Conservation (phyloP, 2,329 filamentous ascomycete genomes). For the Akanthomyces lecanii region DNA sequence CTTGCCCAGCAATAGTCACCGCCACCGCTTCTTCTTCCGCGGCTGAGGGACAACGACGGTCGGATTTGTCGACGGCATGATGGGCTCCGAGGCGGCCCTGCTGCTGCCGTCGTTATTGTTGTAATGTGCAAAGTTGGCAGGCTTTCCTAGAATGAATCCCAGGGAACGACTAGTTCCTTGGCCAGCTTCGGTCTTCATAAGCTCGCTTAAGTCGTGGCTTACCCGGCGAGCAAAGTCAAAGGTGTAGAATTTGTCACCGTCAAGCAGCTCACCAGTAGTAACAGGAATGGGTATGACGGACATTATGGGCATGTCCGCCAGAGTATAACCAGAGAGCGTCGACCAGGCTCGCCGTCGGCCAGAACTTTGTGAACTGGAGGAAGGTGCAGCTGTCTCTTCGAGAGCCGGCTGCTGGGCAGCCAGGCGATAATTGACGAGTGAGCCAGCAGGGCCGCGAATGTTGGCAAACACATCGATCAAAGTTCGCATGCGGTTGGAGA, state of each 20-base stretch:
- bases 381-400: neutral
- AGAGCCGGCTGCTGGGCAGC: slow-evolving; percentile 17
- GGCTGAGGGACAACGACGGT: slow-evolving; percentile 15
- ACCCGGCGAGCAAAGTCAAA: slow-evolving; percentile 27
- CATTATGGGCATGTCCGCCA: slow-evolving; percentile 29
- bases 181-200: slow-evolving; percentile 20
- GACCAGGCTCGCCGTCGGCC: slow-evolving; percentile 19
- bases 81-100: slow-evolving; percentile 11
- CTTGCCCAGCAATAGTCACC: slow-evolving; percentile 13
- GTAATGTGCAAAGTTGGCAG: neutral
- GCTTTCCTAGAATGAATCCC: slow-evolving; percentile 21
- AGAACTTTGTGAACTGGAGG: slow-evolving; percentile 14
- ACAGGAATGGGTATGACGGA: slow-evolving; percentile 32
- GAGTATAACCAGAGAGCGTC: slow-evolving; percentile 28
- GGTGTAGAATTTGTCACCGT: slow-evolving; percentile 31
- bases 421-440: slow-evolving; percentile 16
- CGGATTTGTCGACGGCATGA: slow-evolving; percentile 8
- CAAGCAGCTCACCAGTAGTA: slow-evolving; percentile 27
- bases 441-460: slow-evolving; percentile 18
- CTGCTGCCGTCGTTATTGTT: slow-evolving; percentile 18
- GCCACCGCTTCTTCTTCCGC: slow-evolving; percentile 16
- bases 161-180: slow-evolving; percentile 23
- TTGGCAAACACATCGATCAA: slow-evolving; percentile 24
- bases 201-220: slow-evolving; percentile 27
- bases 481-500: slow-evolving; percentile 30